Base-by-base conservation (phyloP, 176 grass and related monocot genomes). In the Carex littledalei region DNA sequence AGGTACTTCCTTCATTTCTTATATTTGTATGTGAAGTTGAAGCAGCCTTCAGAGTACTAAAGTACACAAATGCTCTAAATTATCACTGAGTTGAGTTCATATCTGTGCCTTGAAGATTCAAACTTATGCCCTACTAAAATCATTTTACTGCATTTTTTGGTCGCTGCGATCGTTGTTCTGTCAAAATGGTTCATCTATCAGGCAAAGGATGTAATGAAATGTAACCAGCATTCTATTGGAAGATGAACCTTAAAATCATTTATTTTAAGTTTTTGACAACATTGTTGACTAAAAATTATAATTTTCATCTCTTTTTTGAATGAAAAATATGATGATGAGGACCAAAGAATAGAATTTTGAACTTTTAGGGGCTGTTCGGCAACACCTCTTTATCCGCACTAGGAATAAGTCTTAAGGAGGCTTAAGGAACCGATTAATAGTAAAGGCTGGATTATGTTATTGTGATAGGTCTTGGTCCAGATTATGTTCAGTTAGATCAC, bases 1-100 rank as follows among this genome's bases (percentile, higher is more conserved):
- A 97, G 87, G 91, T 91, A 47, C 8, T 56, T 39, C 34, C n/a
- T 41, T 21, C 52, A 2, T 34, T 41, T 0, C 8, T 58, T 16
- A 41, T 6, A 41, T 32, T 39, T 18, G 16, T 69, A 41, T 71
- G 35, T 41, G 2, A 39, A 18, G 6, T 71, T n/a, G 31, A 71
- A 71, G 34, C 66, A 71, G 16, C 66, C 66, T 39, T n/a, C 32
- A 68, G 1, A 70, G 29, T 67, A 67, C 65, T 67, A 15, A 67
- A 35, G 45, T n/a, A 59, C 20, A n/a, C 60, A 63, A 63, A 63
- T 63, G 7, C 20, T 63, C n/a, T 20, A 24, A 63, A 20, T 39
- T 39, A 39, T 63, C 2, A 9, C 60, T 63, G 20, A 49, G 47
- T 49, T 15, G 64, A n/a, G 35, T 35, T 35, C 32, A 6, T 5